Conservation (phyloP, 2,329 filamentous ascomycete genomes). For the Penicillium sp. region DNA sequence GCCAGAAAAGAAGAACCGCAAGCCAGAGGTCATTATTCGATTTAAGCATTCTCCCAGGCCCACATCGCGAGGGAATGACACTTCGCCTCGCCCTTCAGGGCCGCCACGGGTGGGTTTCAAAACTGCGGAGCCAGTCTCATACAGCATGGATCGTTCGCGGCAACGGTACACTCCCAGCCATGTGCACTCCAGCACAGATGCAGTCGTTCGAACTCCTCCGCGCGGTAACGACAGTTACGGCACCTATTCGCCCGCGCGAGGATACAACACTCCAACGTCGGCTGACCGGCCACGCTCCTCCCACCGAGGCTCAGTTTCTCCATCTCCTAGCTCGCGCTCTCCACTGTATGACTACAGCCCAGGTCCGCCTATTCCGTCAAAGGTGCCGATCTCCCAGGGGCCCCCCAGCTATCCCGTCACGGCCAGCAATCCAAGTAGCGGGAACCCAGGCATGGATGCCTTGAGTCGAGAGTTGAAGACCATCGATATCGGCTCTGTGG, state of each 20-base stretch:
- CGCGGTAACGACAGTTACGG: conserved; percentile 19
- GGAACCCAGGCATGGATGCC: conserved; percentile 42
- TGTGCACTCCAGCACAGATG: conserved; percentile 12
- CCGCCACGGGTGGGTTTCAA: conserved; percentile 28
- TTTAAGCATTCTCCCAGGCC: conserved; percentile 42
- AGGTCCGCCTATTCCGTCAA: conserved; percentile 44
- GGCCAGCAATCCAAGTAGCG: conserved; percentile 25
- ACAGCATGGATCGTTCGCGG: conserved; percentile 16
- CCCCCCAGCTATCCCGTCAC: conserved; percentile 30
- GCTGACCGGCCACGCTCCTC: conserved; percentile 23
- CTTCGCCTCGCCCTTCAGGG: conserved; percentile 10
- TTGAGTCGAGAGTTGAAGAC: conserved; percentile 57
- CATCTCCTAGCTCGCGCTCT: conserved; percentile 27
- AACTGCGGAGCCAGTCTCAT: conserved; percentile 12
- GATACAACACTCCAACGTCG: conserved; percentile 27
- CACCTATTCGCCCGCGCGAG: conserved; percentile 15
- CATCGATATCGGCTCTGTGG: conserved; percentile 48
- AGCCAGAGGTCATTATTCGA: conserved; percentile 50
- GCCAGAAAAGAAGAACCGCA: conserved; percentile 56
- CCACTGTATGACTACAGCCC: conserved; percentile 33
- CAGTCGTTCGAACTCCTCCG: conserved; percentile 24
- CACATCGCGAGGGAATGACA: conserved; percentile 23
- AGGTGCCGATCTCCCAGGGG: conserved; percentile 40
- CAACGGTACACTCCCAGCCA: conserved; percentile 19
- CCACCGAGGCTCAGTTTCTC: conserved; percentile 31